Conservation (phyloP, 2,329 filamentous ascomycete species). For the Cryphonectria parasitica region DNA sequence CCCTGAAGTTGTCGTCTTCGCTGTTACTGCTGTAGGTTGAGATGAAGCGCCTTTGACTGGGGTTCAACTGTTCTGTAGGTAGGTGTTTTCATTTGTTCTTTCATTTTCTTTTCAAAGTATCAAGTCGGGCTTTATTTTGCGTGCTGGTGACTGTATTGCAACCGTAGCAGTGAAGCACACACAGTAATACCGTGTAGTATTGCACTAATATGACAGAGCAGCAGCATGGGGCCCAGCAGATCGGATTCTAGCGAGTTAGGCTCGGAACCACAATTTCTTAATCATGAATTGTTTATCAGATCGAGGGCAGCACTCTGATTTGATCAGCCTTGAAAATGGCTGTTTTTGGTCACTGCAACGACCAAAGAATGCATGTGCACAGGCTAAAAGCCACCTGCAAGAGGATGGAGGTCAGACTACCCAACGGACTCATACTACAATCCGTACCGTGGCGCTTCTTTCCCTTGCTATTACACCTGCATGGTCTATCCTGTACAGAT, state of each 20-base stretch:
- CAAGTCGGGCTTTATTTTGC: no score
- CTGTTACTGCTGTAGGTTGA: background rate
- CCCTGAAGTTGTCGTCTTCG: background rate
- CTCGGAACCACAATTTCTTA: background rate
- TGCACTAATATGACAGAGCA: background rate
- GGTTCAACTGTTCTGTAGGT: background rate
- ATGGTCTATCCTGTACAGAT: background rate
- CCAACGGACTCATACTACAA: background rate
- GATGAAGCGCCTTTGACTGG: background rate
- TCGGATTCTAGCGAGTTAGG: background rate
- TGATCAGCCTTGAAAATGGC: background rate
- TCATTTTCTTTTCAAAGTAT: no score
- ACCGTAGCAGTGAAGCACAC: background rate
- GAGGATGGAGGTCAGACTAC: background rate
- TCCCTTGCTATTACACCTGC: background rate
- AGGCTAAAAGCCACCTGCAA: background rate
- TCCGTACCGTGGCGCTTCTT: background rate
- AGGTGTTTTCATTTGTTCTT: background rate
- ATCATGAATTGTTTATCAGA: conserved; percentile 5
- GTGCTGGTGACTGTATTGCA: background rate
- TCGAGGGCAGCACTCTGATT: background rate
- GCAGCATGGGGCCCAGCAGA: background rate
- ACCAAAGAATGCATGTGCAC: background rate
- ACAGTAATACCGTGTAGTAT: background rate
- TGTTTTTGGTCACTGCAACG: background rate